Evolutionary conservation across 495 filamentous ascomycete species (phyloP), one percentile per base, ranked within the genome.

Genomic region (Aspergillus ellipticus): DNA sequence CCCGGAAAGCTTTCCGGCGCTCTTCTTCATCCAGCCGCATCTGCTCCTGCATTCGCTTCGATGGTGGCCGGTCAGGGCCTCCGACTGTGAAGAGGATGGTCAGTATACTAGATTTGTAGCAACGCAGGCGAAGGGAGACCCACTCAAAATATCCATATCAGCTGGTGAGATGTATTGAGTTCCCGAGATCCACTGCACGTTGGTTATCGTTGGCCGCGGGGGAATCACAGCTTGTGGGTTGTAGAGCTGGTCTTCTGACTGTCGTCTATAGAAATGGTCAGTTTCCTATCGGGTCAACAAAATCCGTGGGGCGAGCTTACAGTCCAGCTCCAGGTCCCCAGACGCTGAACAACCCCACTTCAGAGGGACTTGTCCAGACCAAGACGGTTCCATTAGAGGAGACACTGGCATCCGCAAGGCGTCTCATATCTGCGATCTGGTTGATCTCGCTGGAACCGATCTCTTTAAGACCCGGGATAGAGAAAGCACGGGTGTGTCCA

Each of bases 131-230:
- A 49, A 22, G 37, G 42, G 19, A 42, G 19, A 70, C 73, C 47
- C 69, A 79, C 76, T 94, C 33, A 97, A 71, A 7, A 95, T 68
- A 60, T 97, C 94, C 74, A 98, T 83, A 66, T 98, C 95, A n/a
- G 86, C 76, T 13, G 90, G 86, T 16, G 89, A 89, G 31, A 98
- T 78, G 57, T 96, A 89, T 69, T 96, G 93, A 11, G 95, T 97
- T 1, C 94, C 95, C 0, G 92, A 85, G 37, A 98, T 90, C 94
- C 94, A 98, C 68, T 96, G 90, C 19, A 98, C 66, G 59, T 94
- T 96, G 8, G 89, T 92, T 45, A 98, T 98, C 1, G 92, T 96
- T n/a, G 94, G 95, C 28, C 94, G 82, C 13, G 89, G 79, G 3
- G 93, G 94, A 15, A 87, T 77, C 13, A 79, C 62, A 13, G 85